phyloP scores from a whole-genome alignment of 305 asterid genomes.

The Fraxinus velutina region DNA sequence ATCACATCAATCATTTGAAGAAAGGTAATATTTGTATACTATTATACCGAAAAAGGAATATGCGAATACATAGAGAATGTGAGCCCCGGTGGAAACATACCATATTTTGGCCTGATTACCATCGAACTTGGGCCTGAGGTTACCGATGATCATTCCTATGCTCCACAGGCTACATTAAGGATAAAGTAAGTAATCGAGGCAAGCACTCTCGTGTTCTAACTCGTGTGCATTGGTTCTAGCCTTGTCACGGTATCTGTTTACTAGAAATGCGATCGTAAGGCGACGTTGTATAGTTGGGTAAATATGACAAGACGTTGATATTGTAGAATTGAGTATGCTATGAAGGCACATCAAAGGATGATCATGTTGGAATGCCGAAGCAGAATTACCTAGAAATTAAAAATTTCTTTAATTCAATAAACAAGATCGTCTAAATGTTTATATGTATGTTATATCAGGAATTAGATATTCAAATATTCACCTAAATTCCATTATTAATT shows the following conservation, averaged over 20 bases:
- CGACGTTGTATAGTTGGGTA: not conserved
- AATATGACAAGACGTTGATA: not conserved
- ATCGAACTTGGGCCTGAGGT: not conserved
- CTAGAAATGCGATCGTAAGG: not conserved
- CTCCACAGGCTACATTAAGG: not conserved
- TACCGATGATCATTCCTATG: not conserved
- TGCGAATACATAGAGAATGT: conserved; percentile 52
- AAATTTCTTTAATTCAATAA: no score
- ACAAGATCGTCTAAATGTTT: no score
- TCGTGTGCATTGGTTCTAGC: not conserved
- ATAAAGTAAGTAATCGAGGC: not conserved
- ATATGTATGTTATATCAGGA: no score
- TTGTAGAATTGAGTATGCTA: not conserved
- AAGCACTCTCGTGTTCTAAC: not conserved
- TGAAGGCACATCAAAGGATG: not conserved
- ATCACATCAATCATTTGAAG: not conserved
- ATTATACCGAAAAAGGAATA: conserved; percentile 34
- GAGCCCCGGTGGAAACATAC: not conserved
- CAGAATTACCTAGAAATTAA: no score
- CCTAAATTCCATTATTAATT: no score
- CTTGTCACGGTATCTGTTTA: not conserved
- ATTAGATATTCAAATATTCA: no score
- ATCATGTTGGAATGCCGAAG: no score
- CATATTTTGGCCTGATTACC: not conserved
- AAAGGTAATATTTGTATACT: conserved; percentile 11